Conservation (phyloP, 495 filamentous ascomycete genomes). For the Umbilicaria muhlenbergii region DNA sequence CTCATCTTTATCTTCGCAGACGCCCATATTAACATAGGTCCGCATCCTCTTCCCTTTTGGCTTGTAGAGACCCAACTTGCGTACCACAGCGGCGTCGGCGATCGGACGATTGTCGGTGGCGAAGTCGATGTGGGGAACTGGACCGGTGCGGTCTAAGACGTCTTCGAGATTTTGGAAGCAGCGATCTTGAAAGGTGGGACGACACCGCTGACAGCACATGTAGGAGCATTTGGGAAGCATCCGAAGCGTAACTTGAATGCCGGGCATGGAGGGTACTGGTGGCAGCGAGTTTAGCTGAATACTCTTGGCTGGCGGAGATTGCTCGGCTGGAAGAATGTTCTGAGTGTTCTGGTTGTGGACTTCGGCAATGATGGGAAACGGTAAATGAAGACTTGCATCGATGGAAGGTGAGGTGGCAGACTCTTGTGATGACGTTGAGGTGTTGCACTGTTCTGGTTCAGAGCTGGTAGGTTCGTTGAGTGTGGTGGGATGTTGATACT, state of each 20-base stretch:
- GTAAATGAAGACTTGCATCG: conserved; percentile 4
- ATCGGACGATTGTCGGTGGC: conserved; percentile 13
- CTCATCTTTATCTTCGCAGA: not conserved
- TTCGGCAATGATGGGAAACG: conserved; percentile 10
- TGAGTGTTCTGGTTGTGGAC: conserved; percentile 9
- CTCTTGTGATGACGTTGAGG: not conserved
- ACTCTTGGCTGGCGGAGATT: not conserved
- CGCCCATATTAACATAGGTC: conserved; percentile 3
- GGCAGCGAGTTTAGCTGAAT: no score
- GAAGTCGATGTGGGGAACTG: conserved; percentile 3
- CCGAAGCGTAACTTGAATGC: conserved; percentile 14
- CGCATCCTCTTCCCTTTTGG: not conserved
- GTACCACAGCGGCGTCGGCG: not conserved
- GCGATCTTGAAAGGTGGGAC: conserved; percentile 25
- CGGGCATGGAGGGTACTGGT: no score
- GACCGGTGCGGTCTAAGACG: conserved; percentile 17
- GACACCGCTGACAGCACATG: conserved; percentile 36
- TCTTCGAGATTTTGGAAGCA: conserved; percentile 33
- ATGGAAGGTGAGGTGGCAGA: conserved; percentile 1
- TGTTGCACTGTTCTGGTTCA: no score
- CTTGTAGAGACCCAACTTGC: conserved; percentile 1
- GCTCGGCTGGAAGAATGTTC: not conserved
- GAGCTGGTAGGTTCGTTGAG: not conserved
- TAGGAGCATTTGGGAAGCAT: conserved; percentile 32
- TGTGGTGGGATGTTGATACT: not conserved